phyloP scores from a whole-genome alignment of 495 filamentous ascomycete genomes.

The Penicillium antarcticum region DNA sequence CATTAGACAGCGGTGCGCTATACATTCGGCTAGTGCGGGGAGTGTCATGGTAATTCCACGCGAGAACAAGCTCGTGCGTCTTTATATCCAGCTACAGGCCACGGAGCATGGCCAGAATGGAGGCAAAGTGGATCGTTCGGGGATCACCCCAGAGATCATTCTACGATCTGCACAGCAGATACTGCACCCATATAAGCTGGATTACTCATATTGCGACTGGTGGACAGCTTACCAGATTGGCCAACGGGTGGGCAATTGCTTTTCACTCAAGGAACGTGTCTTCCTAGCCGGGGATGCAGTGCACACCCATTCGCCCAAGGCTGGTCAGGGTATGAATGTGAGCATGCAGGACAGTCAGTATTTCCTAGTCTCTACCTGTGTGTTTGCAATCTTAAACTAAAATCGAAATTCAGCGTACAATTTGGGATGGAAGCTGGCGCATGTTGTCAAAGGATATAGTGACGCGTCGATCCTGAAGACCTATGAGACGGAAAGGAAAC shows the following conservation, averaged over 20 bases:
- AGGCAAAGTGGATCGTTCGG: constrained; percentile 40
- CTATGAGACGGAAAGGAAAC: constrained; percentile 59
- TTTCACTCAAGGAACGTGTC: constrained; percentile 56
- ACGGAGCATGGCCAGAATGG: constrained; percentile 24
- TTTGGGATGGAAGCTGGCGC: constrained; percentile 70
- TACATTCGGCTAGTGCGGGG: constrained; percentile 57
- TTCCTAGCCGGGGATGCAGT: constrained; percentile 64
- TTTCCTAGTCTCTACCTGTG: too few relatives aligned
- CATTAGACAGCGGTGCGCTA: constrained; percentile 59
- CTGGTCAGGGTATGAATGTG: constrained; percentile 76
- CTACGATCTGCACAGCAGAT: constrained; percentile 57
- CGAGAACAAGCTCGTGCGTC: constrained; percentile 61
- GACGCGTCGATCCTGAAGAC: constrained; percentile 54
- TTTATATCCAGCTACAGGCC: constrained; percentile 66
- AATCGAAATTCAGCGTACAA: constrained; percentile 59
- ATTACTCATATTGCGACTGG: constrained; percentile 60
- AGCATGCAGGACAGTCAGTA: constrained; percentile 54
- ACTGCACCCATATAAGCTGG: constrained; percentile 58
- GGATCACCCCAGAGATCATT: constrained; percentile 57
- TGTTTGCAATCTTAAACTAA: too few relatives aligned
- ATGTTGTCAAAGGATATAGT: constrained; percentile 53
- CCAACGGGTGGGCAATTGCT: constrained; percentile 61
- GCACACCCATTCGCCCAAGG: constrained; percentile 63
- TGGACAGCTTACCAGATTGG: constrained; percentile 60
- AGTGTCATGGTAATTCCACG: constrained; percentile 66